A percentile compares a stretch with the other conserved stretches of the same genome.
phyloP scores from a whole-genome alignment of 495 filamentous ascomycete species.

The Daldinia bambusicola region DNA sequence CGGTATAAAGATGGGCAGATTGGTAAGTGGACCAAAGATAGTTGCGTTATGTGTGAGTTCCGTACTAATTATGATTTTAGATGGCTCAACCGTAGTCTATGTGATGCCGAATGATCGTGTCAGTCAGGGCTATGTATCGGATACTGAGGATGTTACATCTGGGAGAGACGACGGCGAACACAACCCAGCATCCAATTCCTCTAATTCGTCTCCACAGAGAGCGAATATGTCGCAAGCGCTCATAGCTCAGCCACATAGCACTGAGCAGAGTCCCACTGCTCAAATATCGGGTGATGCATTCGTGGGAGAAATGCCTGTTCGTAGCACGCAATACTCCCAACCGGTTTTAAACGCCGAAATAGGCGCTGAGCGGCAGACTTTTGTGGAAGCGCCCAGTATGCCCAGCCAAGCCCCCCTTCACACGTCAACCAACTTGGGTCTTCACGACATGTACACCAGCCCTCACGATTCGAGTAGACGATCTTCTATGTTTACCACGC shows the following conservation, averaged over 20 bases:
- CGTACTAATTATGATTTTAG: constrained; percentile 43
- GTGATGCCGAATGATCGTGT: constrained; percentile 52
- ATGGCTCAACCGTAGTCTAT: constrained; percentile 53
- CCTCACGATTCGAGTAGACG: constrained; percentile 51
- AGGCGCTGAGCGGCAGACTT: constrained; percentile 46
- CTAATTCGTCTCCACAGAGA: constrained; percentile 43
- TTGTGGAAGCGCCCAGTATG: constrained; percentile 46
- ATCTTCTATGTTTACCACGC: constrained; percentile 49
- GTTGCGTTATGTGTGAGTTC: neutral
- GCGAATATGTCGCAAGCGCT: constrained; percentile 41
- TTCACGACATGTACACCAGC: constrained; percentile 52
- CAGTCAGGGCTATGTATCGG: constrained; percentile 40
- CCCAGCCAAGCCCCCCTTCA: constrained; percentile 42
- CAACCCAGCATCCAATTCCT: constrained; percentile 35
- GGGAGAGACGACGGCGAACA: constrained; percentile 46
- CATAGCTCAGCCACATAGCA: constrained; percentile 41
- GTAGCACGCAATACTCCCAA: constrained; percentile 42
- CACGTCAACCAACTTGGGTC: constrained; percentile 39
- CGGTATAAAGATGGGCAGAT: constrained; percentile 67
- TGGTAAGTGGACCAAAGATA: constrained; percentile 56
- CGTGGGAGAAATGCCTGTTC: constrained; percentile 48
- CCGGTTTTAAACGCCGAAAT: constrained; percentile 46
- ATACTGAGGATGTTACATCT: constrained; percentile 47
- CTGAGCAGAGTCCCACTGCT: constrained; percentile 45
- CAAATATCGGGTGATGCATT: constrained; percentile 47